A percentile compares a stretch with the other conserved stretches of the same genome.
Conservation (phyloP, 768 basidiomycete genomes). For the Trichaptum fuscoviolaceum region DNA sequence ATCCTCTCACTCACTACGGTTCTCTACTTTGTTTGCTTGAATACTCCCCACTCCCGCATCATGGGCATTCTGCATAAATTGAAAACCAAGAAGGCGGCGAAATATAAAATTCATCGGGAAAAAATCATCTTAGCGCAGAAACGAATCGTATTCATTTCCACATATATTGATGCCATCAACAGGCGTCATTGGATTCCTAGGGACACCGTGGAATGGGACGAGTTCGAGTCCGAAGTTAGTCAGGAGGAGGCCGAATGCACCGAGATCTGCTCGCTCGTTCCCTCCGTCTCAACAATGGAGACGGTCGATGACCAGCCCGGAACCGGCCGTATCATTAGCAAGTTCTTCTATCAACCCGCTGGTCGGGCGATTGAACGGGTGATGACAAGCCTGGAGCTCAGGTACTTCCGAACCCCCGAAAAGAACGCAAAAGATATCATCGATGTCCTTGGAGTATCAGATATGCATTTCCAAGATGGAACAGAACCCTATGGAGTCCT, state of each 20-base stretch:
- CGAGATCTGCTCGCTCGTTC: not conserved
- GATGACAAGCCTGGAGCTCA: not conserved
- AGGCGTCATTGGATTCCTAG: not conserved
- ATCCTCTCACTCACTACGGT: no score
- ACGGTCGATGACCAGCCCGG: not conserved
- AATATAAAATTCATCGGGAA: not conserved
- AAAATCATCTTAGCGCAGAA: not conserved
- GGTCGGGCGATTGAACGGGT: not conserved
- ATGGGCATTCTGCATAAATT: not conserved
- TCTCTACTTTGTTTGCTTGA: no score
- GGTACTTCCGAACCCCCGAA: not conserved
- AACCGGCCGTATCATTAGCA: not conserved
- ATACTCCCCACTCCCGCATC: not conserved
- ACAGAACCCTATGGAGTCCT: no score
- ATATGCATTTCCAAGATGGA: not conserved
- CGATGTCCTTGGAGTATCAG: not conserved
- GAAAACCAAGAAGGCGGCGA: not conserved
- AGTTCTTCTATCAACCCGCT: not conserved
- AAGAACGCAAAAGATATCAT: not conserved
- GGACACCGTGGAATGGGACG: not conserved
- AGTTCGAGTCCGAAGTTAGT: not conserved
- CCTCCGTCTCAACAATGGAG: not conserved
- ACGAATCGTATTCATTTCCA: not conserved
- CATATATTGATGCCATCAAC: not conserved
- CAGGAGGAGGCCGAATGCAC: not conserved